These are phyloP conservation scores for Plenodomus tracheiphilus DNA, from an alignment of 2,329 filamentous ascomycete species.

Conservation along the genomic window DNA sequence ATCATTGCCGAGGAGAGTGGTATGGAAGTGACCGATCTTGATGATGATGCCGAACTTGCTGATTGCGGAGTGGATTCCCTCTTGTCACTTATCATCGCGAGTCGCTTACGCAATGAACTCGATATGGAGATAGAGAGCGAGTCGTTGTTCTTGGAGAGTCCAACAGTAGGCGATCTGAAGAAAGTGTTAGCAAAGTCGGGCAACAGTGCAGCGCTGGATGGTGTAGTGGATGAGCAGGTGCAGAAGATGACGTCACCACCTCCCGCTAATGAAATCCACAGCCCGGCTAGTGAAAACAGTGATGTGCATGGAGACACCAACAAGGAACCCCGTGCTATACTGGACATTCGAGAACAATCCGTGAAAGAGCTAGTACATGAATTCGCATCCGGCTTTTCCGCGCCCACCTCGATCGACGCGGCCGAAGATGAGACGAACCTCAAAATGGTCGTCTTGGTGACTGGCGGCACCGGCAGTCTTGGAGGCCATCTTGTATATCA, in stretches of 20 bases:
- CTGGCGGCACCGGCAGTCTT: conserved; percentile 45
- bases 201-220: neutral
- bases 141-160: conserved; percentile 47
- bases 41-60: conserved; percentile 21
- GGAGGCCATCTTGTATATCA: conserved; percentile 42
- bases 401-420: too few species aligned
- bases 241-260: too few species aligned
- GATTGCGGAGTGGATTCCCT: conserved; percentile 44
- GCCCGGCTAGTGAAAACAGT: too few species aligned
- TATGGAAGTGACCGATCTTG: conserved; percentile 18
- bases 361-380: too few species aligned
- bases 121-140: conserved; percentile 13
- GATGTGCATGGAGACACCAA: too few species aligned
- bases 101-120: conserved; percentile 16
- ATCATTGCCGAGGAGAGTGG: conserved; percentile 14
- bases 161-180: conserved; percentile 64
- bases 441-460: conserved; percentile 39
- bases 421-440: too few species aligned
- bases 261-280: too few species aligned
- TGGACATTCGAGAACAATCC: too few species aligned
- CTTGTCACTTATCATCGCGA: conserved; percentile 24
- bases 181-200: conserved; percentile 49
- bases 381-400: too few species aligned
- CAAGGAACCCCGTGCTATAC: too few species aligned
- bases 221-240: neutral